Base-by-base conservation (phyloP, 1,139 yeast species). In the Kodamaea sp. region DNA sequence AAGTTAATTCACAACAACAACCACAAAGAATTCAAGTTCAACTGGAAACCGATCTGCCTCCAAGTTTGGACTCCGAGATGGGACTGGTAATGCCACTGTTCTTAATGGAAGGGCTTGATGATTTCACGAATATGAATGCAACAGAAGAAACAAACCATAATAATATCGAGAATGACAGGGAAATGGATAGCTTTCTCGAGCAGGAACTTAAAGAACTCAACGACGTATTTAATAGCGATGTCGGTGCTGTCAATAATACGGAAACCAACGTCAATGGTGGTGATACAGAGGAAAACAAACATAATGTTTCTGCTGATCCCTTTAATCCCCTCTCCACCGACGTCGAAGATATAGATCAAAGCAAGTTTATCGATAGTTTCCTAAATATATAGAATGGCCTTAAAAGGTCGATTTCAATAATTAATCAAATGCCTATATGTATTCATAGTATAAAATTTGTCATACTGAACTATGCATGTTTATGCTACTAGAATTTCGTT, bases 181-280 rank as follows among this genome's bases (percentile, higher is more conserved):
- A 39, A 27, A 37, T 40, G 2, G 43, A 40, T 24, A 33, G 31
- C 24, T 38, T 31, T 7, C 38, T 41, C 20, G 44, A 41, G 28
- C 36, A 36, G 24, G 44, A 41, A 29, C 31, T 41, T 8, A 37
- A 39, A 25, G 44, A 41, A 32, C 37, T 41, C 25, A 39, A 41
- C 24, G 44, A 41, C 8, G 44, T 41, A 12, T 41, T 41, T 31
- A 41, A 41, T 20, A 40, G 44, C 6, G 44, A 41, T 27, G 30
- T 38, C 23, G 42, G 36, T 11, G 31, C 35, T 36, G 35, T 30
- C 20, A 11, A 11, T 6, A 31, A 35, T 15, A 15, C 20, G 20
- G 20, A 15, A 15, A 15, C 20, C 20, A 15, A 3, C 4, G 4
- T 15, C 20, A 15, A 15, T 15, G 34, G 34, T 29, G 34, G 26